Conservation (phyloP, 148 eudicot species). For the Rhododendron molle region DNA sequence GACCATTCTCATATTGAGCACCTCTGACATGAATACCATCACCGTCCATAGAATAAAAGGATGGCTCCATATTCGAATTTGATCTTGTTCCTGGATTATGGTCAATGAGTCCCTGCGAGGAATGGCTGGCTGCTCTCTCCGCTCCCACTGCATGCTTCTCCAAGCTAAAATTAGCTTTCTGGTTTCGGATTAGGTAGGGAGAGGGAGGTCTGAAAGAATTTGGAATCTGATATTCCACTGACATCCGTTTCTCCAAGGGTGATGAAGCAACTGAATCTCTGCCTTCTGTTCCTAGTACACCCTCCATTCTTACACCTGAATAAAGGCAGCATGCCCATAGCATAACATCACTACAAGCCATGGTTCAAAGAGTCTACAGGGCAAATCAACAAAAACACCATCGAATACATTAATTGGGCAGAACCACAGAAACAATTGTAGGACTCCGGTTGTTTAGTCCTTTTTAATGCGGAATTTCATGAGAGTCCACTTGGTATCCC, state of each 20-base stretch:
- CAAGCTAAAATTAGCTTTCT: slow-evolving; percentile 32
- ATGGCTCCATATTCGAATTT: slow-evolving; percentile 24
- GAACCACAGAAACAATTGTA: not conserved
- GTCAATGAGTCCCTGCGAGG: slow-evolving; percentile 40
- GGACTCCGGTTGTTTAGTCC: not conserved
- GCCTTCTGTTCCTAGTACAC: slow-evolving; percentile 16
- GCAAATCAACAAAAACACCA: not conserved
- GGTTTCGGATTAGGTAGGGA: slow-evolving; percentile 25
- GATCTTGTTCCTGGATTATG: slow-evolving; percentile 30
- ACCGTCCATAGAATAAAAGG: slow-evolving; percentile 24
- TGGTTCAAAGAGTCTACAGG: not conserved
- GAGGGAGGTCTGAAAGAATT: slow-evolving; percentile 35
- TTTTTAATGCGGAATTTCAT: not conserved
- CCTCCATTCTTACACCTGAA: slow-evolving; percentile 33
- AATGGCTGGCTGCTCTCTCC: slow-evolving; percentile 42
- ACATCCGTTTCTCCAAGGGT: slow-evolving; percentile 36
- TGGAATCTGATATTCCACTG: slow-evolving; percentile 32
- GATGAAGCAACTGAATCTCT: slow-evolving; percentile 36
- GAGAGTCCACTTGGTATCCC: not conserved
- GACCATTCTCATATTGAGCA: slow-evolving; percentile 57
- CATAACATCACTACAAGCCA: not conserved
- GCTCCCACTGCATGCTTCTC: slow-evolving; percentile 52
- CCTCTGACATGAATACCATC: slow-evolving; percentile 38
- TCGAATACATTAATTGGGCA: not conserved
- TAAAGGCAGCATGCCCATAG: slow-evolving; percentile 7